Evolutionary conservation across 2,329 filamentous ascomycete species (phyloP).

Genomic region (Chrysoporthe austroafricana): DNA sequence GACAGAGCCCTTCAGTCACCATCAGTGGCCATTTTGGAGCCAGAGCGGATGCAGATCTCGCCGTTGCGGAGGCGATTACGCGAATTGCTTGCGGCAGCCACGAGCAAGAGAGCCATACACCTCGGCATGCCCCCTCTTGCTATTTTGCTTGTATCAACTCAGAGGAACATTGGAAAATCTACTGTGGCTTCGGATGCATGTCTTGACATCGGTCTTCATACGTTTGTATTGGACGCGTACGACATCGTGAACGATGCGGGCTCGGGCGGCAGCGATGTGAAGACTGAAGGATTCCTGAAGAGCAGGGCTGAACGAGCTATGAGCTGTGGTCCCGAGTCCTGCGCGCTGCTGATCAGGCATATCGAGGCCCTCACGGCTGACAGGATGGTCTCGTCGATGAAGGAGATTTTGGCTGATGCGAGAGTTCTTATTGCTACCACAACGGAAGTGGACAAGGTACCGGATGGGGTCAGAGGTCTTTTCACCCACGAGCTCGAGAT

Average conservation of each 20-base stretch:
- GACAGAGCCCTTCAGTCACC: slow-evolving; percentile 47
- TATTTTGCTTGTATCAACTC: slow-evolving; percentile 86
- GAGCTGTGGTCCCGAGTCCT: slow-evolving; percentile 82
- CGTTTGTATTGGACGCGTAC: slow-evolving; percentile 86
- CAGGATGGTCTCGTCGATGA: slow-evolving; percentile 82
- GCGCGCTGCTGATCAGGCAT: slow-evolving; percentile 83
- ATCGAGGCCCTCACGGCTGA: slow-evolving; percentile 91
- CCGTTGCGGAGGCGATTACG: slow-evolving; percentile 72
- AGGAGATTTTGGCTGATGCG: slow-evolving; percentile 78
- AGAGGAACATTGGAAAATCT: slow-evolving; percentile 92
- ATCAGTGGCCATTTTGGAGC: slow-evolving; percentile 48
- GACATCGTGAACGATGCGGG: slow-evolving; percentile 93
- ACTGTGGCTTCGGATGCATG: slow-evolving; percentile 77
- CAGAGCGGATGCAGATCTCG: slow-evolving; percentile 55
- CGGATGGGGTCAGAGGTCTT: slow-evolving; percentile 84
- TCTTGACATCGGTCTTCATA: slow-evolving; percentile 86
- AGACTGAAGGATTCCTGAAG: slow-evolving; percentile 89
- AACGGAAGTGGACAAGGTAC: slow-evolving; percentile 91
- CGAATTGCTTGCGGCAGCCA: slow-evolving; percentile 85
- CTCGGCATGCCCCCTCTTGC: slow-evolving; percentile 86
- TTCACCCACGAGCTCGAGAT: slow-evolving; percentile 97
- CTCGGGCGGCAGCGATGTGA: slow-evolving; percentile 85
- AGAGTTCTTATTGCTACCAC: slow-evolving; percentile 91
- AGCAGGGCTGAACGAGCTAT: slow-evolving; percentile 87
- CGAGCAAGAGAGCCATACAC: slow-evolving; percentile 83